Evolutionary conservation across 2,329 filamentous ascomycete species (phyloP).

Genomic region (Fonsecaea erecta): DNA sequence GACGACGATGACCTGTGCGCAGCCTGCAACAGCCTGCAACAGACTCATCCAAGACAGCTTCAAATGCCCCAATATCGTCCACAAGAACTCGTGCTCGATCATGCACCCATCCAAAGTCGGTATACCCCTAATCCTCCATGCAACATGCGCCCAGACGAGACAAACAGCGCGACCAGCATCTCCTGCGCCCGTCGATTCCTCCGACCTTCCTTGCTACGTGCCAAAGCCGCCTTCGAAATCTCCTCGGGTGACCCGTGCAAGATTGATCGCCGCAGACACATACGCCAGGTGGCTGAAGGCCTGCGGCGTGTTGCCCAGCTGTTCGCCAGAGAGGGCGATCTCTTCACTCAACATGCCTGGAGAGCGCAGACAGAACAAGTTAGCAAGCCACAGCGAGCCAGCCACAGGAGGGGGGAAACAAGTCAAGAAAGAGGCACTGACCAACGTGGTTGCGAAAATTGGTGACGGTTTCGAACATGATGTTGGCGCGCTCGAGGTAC

Average conservation of each 20-base stretch:
- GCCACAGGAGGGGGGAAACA: not conserved
- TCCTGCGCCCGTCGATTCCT: too few relatives aligned
- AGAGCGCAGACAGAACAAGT: not conserved
- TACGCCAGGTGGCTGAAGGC: conserved; percentile 77
- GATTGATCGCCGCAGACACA: conserved; percentile 77
- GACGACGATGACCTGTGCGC: too few relatives aligned
- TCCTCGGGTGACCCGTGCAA: conserved; percentile 56
- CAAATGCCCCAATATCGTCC: too few relatives aligned
- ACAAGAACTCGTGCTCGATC: too few relatives aligned
- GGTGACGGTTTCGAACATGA: conserved; percentile 77
- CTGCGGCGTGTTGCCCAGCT: conserved; percentile 79
- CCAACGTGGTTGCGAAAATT: conserved; percentile 75
- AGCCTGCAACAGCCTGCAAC: too few relatives aligned
- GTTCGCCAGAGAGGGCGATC: conserved; percentile 74
- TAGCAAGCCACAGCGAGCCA: too few relatives aligned
- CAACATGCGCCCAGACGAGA: too few relatives aligned
- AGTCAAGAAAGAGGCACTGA: not conserved
- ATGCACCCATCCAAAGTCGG: too few relatives aligned
- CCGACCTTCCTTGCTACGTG: not conserved
- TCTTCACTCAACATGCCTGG: conserved; percentile 74
- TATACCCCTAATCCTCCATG: too few relatives aligned
- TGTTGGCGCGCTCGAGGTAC: conserved; percentile 58
- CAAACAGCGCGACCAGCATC: too few relatives aligned
- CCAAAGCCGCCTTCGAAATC: conserved; percentile 6
- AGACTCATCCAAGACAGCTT: too few relatives aligned